These are phyloP conservation scores for Paspalum vaginatum DNA, from an alignment of 176 grass and related monocot genomes.

Conservation along the genomic window DNA sequence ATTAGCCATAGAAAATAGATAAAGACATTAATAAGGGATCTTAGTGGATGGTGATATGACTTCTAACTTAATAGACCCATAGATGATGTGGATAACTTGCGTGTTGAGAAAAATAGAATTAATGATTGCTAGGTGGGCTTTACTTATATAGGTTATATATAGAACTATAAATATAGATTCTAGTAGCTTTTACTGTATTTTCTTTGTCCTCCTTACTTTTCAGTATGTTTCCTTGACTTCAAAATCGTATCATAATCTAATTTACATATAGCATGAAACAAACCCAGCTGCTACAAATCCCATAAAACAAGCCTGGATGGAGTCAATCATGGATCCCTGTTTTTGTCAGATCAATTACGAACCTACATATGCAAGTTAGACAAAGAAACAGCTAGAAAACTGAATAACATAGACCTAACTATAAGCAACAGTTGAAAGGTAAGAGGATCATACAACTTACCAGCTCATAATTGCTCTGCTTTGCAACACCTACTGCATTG, in stretches of 20 bases:
- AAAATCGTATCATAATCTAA: slow-evolving; percentile 1
- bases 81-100: too few relatives aligned
- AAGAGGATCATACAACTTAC: slow-evolving; percentile 48
- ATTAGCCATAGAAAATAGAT: too few relatives aligned
- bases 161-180: background rate
- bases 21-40: too few relatives aligned
- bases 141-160: too few relatives aligned
- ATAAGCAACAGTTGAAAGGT: slow-evolving; percentile 22
- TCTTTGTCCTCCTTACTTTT: slow-evolving; percentile 6
- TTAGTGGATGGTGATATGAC: too few relatives aligned
- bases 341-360: background rate
- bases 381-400: background rate
- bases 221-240: background rate
- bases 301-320: slow-evolving; percentile 1
- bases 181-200: background rate
- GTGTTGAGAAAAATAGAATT: too few relatives aligned
- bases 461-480: slow-evolving; percentile 98
- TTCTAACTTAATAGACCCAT: too few relatives aligned
- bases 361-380: slow-evolving; percentile 4
- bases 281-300: slow-evolving; percentile 11
- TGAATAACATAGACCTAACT: slow-evolving; percentile 31
- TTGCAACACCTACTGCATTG: slow-evolving; percentile 76
- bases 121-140: too few relatives aligned
- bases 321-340: background rate
- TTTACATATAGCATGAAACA: slow-evolving; percentile 5